Percentiles rank a stretch among this genome's conserved stretches.
Conservation (phyloP, 2,329 filamentous ascomycete genomes). For the Zymoseptoria brevis region DNA sequence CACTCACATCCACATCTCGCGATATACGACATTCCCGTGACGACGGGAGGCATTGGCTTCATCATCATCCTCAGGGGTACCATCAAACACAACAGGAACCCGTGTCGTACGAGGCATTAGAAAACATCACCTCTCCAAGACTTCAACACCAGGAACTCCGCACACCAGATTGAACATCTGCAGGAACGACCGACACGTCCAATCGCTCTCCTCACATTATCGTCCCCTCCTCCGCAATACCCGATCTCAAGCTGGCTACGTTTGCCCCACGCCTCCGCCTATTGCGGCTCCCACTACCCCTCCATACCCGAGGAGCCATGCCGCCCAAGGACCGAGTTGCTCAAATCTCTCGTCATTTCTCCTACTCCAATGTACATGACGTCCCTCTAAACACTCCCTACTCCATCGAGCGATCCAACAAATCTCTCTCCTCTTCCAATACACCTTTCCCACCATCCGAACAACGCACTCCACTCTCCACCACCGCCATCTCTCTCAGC, state of each 20-base stretch:
- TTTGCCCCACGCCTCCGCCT: too few species aligned
- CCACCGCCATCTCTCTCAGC: conserved; percentile 13
- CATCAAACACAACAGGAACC: too few species aligned
- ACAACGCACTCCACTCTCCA: conserved; percentile 22
- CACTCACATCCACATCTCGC: not conserved
- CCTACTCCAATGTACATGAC: conserved; percentile 43
- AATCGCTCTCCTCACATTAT: conserved; percentile 4
- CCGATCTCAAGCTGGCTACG: too few species aligned
- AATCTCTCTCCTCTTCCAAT: conserved; percentile 30
- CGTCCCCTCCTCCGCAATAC: conserved; percentile 1
- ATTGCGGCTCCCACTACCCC: not conserved
- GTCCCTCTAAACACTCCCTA: conserved; percentile 57
- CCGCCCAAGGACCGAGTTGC: conserved; percentile 37
- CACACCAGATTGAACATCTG: conserved; percentile 1
- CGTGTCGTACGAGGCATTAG: too few species aligned
- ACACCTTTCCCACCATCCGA: conserved; percentile 18
- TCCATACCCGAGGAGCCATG: conserved; percentile 22
- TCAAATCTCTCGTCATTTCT: conserved; percentile 55
- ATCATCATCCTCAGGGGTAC: too few species aligned
- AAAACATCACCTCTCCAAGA: too few species aligned
- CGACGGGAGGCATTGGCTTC: not conserved
- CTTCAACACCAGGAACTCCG: too few species aligned
- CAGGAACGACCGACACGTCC: not conserved
- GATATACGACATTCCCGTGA: not conserved
- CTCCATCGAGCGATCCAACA: conserved; percentile 48